Evolutionary conservation across 495 filamentous ascomycete species (phyloP), one percentile per base, ranked within the genome.

Genomic region (Zalerion maritima): DNA sequence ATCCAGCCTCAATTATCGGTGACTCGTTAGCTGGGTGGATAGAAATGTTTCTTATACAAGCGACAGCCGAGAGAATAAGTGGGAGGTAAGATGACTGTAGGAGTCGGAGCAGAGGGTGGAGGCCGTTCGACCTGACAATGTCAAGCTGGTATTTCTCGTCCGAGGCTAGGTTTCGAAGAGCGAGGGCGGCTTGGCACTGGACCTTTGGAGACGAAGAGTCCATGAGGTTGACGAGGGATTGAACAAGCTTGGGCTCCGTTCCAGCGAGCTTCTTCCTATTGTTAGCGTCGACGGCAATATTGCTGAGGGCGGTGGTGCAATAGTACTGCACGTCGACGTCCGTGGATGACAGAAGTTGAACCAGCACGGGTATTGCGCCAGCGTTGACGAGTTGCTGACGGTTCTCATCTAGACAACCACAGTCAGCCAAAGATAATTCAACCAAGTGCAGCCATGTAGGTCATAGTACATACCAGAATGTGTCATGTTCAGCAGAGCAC

Each of bases 271-370:
- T 79, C 49, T 86, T 86, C 28, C 89, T 67, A 54, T 97, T 94
- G 42, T 69, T 73, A 4, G 80, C 67, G 52, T 97, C 89, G 26
- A 97, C 89, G 9, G 89, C 89, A 42, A 97, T 97, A 47, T 97
- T 97, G 67, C 85, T 94, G 28, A 97, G 71, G 9, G 89, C 89
- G 2, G 89, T 97, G 19, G 89, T 97, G 60, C 89, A 97, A 56
- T 97, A 97, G 55, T 97, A 97, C 60, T 97, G 89, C 10, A 97
- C 89, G 48, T 97, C 89, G 31, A 94, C 83, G 47, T 97, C 89
- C 13, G 74, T 52, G 20, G 87, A 94, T 9, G 80, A 84, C 19
- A 97, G 69, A 14, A 97, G 68, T 40, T 93, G 84, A 28, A 97
- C 89, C 9, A 97, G 72, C 6, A 96, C 89, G 3, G 89, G 91